phyloP scores from a whole-genome alignment of 2,329 filamentous ascomycete genomes.

The Periconia sp. region DNA sequence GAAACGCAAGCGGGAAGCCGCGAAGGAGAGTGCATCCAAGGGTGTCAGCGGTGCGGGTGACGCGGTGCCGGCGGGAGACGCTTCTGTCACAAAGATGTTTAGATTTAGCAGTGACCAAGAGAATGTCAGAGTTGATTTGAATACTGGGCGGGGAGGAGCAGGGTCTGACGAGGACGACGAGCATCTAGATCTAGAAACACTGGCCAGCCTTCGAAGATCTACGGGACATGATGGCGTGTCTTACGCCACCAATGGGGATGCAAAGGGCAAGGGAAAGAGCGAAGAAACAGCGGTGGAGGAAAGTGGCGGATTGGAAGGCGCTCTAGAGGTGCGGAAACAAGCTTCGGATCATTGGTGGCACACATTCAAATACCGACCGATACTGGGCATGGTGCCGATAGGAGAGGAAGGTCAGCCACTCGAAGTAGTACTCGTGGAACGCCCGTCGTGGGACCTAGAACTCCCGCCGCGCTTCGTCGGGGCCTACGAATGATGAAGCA shows the following conservation, averaged over 20 bases:
- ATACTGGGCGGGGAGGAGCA: constrained; percentile 23
- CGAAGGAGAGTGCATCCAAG: constrained; percentile 32
- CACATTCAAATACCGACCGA: constrained; percentile 93
- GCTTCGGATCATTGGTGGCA: constrained; percentile 66
- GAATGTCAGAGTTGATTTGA: constrained; percentile 38
- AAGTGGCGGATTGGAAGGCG: constrained; percentile 21
- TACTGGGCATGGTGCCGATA: constrained; percentile 74
- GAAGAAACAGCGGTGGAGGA: constrained; percentile 12
- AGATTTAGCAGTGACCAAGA: constrained; percentile 52
- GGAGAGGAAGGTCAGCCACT: constrained; percentile 54
- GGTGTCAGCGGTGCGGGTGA: constrained; percentile 61
- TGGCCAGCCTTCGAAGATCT: constrained; percentile 33
- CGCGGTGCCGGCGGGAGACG: constrained; percentile 54
- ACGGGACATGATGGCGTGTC: constrained; percentile 26
- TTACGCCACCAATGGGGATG: constrained; percentile 10
- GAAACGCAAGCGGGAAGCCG: constrained; percentile 33
- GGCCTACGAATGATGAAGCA: constrained; percentile 43
- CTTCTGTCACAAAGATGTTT: constrained; percentile 55
- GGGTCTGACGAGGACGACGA: constrained; percentile 43
- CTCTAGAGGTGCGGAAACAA: constrained; percentile 26
- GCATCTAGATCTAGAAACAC: constrained; percentile 33
- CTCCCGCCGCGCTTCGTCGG: constrained; percentile 69
- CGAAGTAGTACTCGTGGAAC: constrained; percentile 88
- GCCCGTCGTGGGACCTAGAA: constrained; percentile 83
- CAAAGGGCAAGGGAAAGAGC: constrained; percentile 14